These are phyloP conservation scores for Colletotrichum lini DNA, from an alignment of 2,329 filamentous ascomycete species.

Conservation along the genomic window DNA sequence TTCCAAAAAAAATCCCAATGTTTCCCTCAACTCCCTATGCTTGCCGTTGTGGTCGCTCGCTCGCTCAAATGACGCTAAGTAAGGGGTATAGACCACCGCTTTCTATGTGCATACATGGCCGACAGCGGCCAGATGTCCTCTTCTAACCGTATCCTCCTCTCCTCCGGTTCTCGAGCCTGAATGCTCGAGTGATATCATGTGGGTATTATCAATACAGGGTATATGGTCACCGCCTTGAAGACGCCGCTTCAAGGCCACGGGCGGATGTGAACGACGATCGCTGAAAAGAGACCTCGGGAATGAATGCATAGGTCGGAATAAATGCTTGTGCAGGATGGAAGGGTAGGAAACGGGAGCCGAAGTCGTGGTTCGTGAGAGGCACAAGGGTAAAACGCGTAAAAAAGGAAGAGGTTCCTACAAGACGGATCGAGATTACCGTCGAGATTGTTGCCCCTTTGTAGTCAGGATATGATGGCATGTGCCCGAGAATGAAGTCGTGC, in stretches of 20 bases:
- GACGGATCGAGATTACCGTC: slow-evolving; percentile 3
- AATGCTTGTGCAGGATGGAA: slow-evolving; percentile 23
- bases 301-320: slow-evolving; percentile 25
- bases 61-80: slow-evolving; percentile 42
- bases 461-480: neutral
- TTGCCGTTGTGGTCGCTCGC: slow-evolving; percentile 30
- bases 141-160: neutral
- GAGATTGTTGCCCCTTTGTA: neutral
- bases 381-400: slow-evolving; percentile 13
- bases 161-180: slow-evolving; percentile 26
- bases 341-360: slow-evolving; percentile 38
- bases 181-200: slow-evolving; percentile 29
- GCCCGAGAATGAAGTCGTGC: neutral
- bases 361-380: slow-evolving; percentile 26
- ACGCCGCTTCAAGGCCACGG: slow-evolving; percentile 15
- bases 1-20: slow-evolving; percentile 24
- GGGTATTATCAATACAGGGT: slow-evolving; percentile 39
- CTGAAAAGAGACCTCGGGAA: slow-evolving; percentile 11
- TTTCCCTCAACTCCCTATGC: slow-evolving; percentile 36
- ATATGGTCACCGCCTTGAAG: slow-evolving; percentile 27
- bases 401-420: slow-evolving; percentile 10
- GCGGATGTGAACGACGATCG: slow-evolving; percentile 4
- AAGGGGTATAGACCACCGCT: slow-evolving; percentile 39
- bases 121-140: slow-evolving; percentile 11
- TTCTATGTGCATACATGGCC: slow-evolving; percentile 37